Evolutionary conservation across 192 early-diverging fungal species (phyloP).

Genomic region (Phlyctochytrium planicorne): DNA sequence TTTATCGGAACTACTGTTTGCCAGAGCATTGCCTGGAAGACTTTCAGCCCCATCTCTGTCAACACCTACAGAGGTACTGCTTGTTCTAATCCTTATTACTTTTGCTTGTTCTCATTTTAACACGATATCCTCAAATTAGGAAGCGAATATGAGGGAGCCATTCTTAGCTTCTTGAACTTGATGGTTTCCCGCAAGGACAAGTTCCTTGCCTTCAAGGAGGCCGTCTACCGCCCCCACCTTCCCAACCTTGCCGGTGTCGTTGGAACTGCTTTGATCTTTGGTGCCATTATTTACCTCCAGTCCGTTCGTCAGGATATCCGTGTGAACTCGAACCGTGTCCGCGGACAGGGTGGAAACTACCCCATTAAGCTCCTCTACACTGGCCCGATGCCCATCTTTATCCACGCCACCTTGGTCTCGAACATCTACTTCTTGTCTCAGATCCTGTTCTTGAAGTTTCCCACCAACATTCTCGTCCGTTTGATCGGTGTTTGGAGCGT

Average conservation of each 20-base stretch:
- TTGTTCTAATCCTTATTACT: slow-evolving; percentile 9
- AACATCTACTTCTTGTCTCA: slow-evolving; percentile 91
- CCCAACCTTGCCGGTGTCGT: slow-evolving; percentile 63
- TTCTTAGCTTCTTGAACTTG: slow-evolving; percentile 84
- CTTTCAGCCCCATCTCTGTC: slow-evolving; percentile 82
- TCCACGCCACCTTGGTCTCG: slow-evolving; percentile 84
- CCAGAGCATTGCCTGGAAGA: slow-evolving; percentile 93
- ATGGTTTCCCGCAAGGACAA: slow-evolving; percentile 86
- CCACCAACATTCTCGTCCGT: slow-evolving; percentile 81
- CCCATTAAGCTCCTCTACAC: slow-evolving; percentile 96
- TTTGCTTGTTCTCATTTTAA: slow-evolving; percentile 12
- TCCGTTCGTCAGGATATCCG: slow-evolving; percentile 93
- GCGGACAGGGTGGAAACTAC: slow-evolving; percentile 87
- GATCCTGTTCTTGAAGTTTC: slow-evolving; percentile 88
- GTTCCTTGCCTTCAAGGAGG: slow-evolving; percentile 85
- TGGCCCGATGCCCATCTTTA: slow-evolving; percentile 93
- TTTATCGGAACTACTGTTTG: slow-evolving; percentile 94
- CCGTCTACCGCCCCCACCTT: slow-evolving; percentile 72
- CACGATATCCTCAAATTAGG: slow-evolving; percentile 19
- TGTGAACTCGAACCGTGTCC: slow-evolving; percentile 80
- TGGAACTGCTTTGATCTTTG: slow-evolving; percentile 68
- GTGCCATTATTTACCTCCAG: slow-evolving; percentile 62
- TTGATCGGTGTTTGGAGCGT: slow-evolving; percentile 85
- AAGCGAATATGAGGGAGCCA: slow-evolving; percentile 91
- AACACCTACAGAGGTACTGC: slow-evolving; percentile 78